Evolutionary conservation across 1,139 yeast genomes (phyloP).

Genomic region (Taiozyma sp.): DNA sequence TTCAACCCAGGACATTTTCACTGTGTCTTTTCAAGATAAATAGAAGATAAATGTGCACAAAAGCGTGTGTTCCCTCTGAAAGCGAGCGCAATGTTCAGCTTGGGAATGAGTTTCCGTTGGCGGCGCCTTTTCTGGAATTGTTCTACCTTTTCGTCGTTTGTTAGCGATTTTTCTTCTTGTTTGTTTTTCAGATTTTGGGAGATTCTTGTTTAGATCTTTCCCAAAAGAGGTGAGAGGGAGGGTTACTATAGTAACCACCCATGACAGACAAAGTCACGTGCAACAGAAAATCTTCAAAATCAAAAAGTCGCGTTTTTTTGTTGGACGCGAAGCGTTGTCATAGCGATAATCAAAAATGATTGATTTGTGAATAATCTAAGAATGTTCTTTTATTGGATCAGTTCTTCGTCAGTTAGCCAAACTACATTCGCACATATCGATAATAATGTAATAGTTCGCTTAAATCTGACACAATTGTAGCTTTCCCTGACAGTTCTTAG

Average conservation of each 20-base stretch:
- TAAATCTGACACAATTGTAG: background rate
- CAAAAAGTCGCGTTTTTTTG: background rate
- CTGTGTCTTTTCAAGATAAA: background rate
- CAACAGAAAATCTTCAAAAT: background rate
- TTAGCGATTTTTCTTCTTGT: background rate
- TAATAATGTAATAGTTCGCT: background rate
- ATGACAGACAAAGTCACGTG: background rate
- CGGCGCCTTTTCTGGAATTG: background rate
- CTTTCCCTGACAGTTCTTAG: background rate
- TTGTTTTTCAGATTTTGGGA: background rate
- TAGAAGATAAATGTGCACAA: background rate
- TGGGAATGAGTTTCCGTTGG: background rate
- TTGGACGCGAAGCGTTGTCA: background rate
- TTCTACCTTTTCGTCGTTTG: background rate
- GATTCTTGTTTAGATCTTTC: conserved; percentile 3
- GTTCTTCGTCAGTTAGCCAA: background rate
- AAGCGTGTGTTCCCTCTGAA: background rate
- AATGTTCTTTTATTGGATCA: background rate
- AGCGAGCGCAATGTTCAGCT: background rate
- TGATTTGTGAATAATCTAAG: background rate
- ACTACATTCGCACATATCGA: background rate
- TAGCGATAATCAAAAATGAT: background rate
- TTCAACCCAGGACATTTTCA: background rate
- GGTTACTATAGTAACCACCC: background rate
- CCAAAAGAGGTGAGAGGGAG: background rate